These are phyloP conservation scores for Haematococcus sp. DNA, from an alignment of 139 green algal species.

Conservation along the genomic window DNA sequence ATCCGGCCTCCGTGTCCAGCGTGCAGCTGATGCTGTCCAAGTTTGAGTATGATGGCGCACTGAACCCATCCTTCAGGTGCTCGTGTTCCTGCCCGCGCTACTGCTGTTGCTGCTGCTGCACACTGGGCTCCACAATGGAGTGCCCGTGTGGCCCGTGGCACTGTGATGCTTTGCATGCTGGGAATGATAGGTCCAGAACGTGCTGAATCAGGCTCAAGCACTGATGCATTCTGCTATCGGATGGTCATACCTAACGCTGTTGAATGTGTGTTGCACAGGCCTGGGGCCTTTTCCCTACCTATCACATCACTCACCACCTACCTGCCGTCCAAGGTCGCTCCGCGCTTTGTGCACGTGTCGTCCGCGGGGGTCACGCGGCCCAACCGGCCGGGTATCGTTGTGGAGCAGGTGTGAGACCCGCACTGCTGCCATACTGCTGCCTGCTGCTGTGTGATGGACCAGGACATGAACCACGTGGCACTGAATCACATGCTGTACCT, in stretches of 20 bases:
- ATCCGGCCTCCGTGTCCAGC: conserved; percentile 56
- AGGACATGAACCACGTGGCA: too few relatives aligned
- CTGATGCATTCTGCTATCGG: too few relatives aligned
- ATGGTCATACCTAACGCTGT: too few relatives aligned
- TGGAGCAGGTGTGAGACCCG: conserved; percentile 16
- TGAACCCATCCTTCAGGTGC: conserved; percentile 84
- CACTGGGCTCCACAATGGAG: too few relatives aligned
- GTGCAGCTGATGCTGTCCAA: conserved; percentile 91
- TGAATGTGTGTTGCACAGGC: neutral
- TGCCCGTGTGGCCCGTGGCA: conserved; percentile 1
- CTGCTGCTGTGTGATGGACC: too few relatives aligned
- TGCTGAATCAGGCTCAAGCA: too few relatives aligned
- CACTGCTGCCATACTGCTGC: too few relatives aligned
- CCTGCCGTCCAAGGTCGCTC: conserved; percentile 22
- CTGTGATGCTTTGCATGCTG: too few relatives aligned
- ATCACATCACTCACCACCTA: conserved; percentile 65
- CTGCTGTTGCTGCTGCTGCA: too few relatives aligned
- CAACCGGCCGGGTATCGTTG: conserved; percentile 66
- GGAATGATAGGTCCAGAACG: too few relatives aligned
- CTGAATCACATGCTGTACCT: too few relatives aligned
- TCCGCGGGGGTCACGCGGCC: conserved; percentile 77
- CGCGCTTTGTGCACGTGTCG: conserved; percentile 63
- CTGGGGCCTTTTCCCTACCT: conserved; percentile 79
- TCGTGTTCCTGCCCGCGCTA: too few relatives aligned
- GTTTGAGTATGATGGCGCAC: conserved; percentile 91